A percentile compares a stretch with the other conserved stretches of the same genome.
These are phyloP conservation scores for Coelastrella sp. DNA, from an alignment of 139 green algal genomes.

Conservation along the genomic window DNA sequence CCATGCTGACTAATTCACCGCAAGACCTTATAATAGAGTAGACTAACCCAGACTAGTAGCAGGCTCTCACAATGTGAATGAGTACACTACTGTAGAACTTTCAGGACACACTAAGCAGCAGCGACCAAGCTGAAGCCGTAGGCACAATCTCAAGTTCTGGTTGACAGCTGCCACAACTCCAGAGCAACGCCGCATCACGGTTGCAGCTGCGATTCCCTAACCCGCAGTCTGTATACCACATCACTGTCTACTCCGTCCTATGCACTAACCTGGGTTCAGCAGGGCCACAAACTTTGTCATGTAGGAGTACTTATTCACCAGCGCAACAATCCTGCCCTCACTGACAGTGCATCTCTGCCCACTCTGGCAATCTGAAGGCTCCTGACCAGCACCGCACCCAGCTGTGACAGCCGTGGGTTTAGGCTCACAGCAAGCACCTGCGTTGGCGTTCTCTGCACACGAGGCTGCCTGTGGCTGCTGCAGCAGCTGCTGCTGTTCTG, in stretches of 20 bases:
- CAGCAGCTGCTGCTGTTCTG: constrained; percentile 2
- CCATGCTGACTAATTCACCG: too few species aligned
- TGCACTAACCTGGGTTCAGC: background rate
- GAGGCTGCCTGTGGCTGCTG: background rate
- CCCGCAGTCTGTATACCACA: too few species aligned
- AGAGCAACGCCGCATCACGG: too few species aligned
- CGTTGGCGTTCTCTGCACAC: background rate
- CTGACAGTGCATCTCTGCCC: background rate
- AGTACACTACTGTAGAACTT: too few species aligned
- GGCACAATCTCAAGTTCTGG: too few species aligned
- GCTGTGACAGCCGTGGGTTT: background rate
- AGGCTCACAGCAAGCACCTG: background rate
- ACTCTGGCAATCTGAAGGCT: background rate
- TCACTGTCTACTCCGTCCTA: background rate
- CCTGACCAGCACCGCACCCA: background rate
- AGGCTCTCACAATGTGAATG: too few species aligned
- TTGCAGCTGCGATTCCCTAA: too few species aligned
- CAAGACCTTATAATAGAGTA: too few species aligned
- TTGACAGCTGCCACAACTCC: too few species aligned
- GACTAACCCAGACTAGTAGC: too few species aligned
- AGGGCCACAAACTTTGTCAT: constrained; percentile 1
- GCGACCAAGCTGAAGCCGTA: too few species aligned
- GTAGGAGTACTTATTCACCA: constrained; percentile 8
- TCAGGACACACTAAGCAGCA: too few species aligned
- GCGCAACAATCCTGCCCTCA: background rate